Conservation (phyloP, 1,284 basidiomycete genomes). For the Ganoderma multipileum region DNA sequence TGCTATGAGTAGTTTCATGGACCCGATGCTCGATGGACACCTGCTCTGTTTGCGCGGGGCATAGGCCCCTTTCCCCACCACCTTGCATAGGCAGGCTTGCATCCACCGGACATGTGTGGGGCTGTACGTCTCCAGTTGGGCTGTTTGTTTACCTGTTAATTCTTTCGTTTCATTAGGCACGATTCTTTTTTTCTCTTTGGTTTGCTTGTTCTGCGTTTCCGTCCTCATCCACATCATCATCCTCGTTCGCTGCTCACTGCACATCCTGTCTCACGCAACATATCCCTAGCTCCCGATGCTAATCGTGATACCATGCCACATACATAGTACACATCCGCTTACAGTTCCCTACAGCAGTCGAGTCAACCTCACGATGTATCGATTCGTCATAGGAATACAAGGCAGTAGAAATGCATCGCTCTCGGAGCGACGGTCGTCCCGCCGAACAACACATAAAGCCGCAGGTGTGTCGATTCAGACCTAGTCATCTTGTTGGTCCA, state of each 20-base stretch:
- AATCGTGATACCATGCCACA: conserved; percentile 33
- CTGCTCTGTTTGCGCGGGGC: conserved; percentile 18
- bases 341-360: conserved; percentile 24
- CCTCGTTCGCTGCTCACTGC: conserved; percentile 22
- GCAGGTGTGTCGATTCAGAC: conserved; percentile 15
- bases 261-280: conserved; percentile 20
- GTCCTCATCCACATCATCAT: conserved; percentile 5
- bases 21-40: conserved; percentile 29
- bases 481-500: conserved; percentile 14
- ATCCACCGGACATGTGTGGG: conserved; percentile 18
- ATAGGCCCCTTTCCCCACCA: conserved; percentile 7
- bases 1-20: conserved; percentile 55
- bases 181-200: conserved; percentile 11
- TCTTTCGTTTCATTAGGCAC: conserved; percentile 12
- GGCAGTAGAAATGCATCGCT: conserved; percentile 17
- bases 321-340: conserved; percentile 28
- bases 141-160: conserved; percentile 25
- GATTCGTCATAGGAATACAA: conserved; percentile 27
- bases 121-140: conserved; percentile 22
- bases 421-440: background rate
- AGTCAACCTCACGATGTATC: conserved; percentile 23
- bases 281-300: conserved; percentile 29
- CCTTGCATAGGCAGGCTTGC: conserved; percentile 12
- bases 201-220: conserved; percentile 7
- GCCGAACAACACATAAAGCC: conserved; percentile 5